These are phyloP conservation scores for Isochrysis galbana DNA, from an alignment of 78 protist genomes.

Conservation along the genomic window DNA sequence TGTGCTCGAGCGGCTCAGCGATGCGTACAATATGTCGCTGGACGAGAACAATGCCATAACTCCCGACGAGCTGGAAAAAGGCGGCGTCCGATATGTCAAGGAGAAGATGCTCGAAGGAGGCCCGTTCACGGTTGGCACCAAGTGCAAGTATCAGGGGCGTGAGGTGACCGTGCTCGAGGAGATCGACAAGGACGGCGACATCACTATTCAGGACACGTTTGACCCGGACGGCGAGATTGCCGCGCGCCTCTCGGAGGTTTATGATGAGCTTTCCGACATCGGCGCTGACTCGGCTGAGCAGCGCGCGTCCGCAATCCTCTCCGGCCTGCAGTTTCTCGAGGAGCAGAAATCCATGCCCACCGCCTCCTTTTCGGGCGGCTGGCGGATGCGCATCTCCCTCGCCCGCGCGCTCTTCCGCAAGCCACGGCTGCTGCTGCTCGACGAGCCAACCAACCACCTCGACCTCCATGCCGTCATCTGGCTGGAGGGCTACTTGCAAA, in stretches of 20 bases:
- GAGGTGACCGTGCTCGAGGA: background rate
- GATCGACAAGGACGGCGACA: slow-evolving; percentile 1
- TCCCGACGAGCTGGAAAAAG: background rate
- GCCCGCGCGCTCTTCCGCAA: slow-evolving; percentile 73
- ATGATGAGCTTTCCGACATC: slow-evolving; percentile 16
- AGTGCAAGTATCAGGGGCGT: background rate
- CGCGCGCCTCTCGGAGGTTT: background rate
- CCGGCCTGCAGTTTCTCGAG: slow-evolving; percentile 43
- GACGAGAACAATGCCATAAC: background rate
- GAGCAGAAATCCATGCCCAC: slow-evolving; percentile 55
- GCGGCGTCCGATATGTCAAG: background rate
- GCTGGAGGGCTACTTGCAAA: slow-evolving; percentile 84
- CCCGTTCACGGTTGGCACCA: background rate
- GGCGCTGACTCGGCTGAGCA: background rate
- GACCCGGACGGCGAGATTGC: background rate
- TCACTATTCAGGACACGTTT: background rate
- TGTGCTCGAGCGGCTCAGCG: slow-evolving; percentile 40
- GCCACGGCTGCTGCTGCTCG: slow-evolving; percentile 65
- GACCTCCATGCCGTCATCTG: slow-evolving; percentile 84
- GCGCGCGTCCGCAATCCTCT: slow-evolving; percentile 34
- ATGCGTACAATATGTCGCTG: background rate
- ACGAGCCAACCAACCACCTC: slow-evolving; percentile 92
- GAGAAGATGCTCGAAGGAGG: background rate
- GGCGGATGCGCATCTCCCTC: slow-evolving; percentile 88
- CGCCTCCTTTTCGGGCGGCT: slow-evolving; percentile 77